phyloP scores from a whole-genome alignment of 148 eudicot genomes.

The Amaranthus hypochondriacus region DNA sequence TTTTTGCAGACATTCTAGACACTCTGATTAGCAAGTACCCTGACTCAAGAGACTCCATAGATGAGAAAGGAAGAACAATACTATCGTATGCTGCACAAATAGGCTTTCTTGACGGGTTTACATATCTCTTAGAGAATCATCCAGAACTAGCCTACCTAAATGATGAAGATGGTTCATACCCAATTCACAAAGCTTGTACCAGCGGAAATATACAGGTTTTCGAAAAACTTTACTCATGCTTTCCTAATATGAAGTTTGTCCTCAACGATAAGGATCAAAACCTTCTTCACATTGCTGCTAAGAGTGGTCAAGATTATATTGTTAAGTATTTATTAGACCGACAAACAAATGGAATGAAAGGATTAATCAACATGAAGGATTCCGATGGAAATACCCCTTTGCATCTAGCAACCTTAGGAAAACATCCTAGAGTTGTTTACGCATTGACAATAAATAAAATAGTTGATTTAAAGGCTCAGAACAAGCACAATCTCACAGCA shows the following conservation, averaged over 20 bases:
- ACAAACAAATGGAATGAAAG: neutral
- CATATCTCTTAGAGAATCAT: neutral
- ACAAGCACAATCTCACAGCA: conserved; percentile 3
- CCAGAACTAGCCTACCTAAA: neutral
- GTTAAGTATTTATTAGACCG: neutral
- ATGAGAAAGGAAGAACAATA: neutral
- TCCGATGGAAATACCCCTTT: conserved; percentile 12
- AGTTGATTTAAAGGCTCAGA: neutral
- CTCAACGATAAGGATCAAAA: neutral
- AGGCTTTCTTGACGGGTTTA: neutral
- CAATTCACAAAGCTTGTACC: neutral
- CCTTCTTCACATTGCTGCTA: neutral
- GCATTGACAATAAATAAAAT: neutral
- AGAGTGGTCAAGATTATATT: neutral
- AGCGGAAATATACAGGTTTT: neutral
- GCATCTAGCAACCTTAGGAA: conserved; percentile 13
- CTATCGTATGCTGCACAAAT: neutral
- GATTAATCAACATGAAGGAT: conserved; percentile 9
- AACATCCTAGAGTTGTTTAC: conserved; percentile 7
- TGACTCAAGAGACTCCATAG: neutral
- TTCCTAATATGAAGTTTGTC: neutral
- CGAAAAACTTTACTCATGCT: neutral
- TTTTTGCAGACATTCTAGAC: neutral
- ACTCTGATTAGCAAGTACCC: neutral
- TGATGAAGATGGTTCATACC: neutral